Evolutionary conservation across 1,284 basidiomycete species (phyloP).

Genomic region (Cutaneotrichosporon sp.): DNA sequence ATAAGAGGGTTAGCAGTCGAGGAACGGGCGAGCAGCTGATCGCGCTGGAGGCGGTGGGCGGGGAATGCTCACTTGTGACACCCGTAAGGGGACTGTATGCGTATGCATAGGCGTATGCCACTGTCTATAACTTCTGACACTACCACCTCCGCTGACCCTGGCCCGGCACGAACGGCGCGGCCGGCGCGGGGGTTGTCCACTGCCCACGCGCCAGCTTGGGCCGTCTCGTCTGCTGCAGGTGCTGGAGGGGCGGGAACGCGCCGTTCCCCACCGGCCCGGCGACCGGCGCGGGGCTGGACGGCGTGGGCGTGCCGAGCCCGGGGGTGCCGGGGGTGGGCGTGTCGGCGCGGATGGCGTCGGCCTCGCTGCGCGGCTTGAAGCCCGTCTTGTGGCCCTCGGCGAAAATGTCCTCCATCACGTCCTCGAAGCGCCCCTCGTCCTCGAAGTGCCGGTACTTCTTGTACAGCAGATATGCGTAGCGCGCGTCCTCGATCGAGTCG

Average conservation of each 20-base stretch:
- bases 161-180: too few relatives aligned
- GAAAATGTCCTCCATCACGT: slow-evolving; percentile 75
- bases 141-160: slow-evolving; percentile 18
- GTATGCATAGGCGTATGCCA: background rate
- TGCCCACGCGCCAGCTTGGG: background rate
- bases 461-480: slow-evolving; percentile 83
- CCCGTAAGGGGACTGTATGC: too few relatives aligned
- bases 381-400: slow-evolving; percentile 55
- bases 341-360: slow-evolving; percentile 11
- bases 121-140: background rate
- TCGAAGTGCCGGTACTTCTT: slow-evolving; percentile 80
- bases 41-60: too few relatives aligned
- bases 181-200: slow-evolving; percentile 9
- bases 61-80: too few relatives aligned
- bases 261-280: background rate
- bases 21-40: too few relatives aligned
- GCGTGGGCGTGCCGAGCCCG: background rate
- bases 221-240: background rate
- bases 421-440: slow-evolving; percentile 74
- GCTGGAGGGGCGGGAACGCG: slow-evolving; percentile 1
- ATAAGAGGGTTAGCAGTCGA: too few relatives aligned
- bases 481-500: slow-evolving; percentile 95
- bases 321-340: background rate
- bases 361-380: slow-evolving; percentile 23
- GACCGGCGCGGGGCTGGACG: background rate